A percentile compares a stretch with the other conserved stretches of the same genome.
Evolutionary conservation across 2,329 filamentous ascomycete genomes (phyloP).

Genomic region (Penicillium sp.): DNA sequence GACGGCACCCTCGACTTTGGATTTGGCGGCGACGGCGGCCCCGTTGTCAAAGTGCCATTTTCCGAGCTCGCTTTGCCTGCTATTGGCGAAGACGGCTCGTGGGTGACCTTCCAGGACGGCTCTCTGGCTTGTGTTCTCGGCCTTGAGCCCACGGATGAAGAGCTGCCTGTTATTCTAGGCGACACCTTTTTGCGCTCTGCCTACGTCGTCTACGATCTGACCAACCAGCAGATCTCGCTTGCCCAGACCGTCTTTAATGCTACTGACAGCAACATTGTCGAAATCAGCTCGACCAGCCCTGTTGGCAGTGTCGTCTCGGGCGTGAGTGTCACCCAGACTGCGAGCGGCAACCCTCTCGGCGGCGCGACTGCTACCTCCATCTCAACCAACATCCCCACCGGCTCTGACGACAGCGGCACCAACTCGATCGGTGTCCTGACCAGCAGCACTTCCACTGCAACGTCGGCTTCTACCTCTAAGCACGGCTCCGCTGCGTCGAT

Average conservation of each 20-base stretch:
- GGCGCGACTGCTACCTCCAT: neutral
- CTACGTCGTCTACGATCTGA: conserved; percentile 69
- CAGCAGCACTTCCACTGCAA: neutral
- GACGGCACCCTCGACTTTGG: conserved; percentile 43
- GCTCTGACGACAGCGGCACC: neutral
- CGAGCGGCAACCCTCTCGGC: conserved; percentile 15
- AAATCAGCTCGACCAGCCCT: conserved; percentile 8
- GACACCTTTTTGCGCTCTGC: conserved; percentile 70
- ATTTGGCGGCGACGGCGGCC: conserved; percentile 45
- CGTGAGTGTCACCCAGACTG: conserved; percentile 25
- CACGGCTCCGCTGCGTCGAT: neutral
- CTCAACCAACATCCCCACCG: neutral
- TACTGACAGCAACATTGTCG: conserved; percentile 15
- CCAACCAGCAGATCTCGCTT: conserved; percentile 64
- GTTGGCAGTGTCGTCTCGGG: conserved; percentile 11
- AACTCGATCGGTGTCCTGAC: neutral
- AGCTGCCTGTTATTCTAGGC: conserved; percentile 58
- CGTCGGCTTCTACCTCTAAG: neutral
- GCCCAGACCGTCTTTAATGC: conserved; percentile 61
- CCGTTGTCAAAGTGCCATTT: conserved; percentile 24
- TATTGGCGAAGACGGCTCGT: conserved; percentile 43
- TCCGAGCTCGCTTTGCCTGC: conserved; percentile 59
- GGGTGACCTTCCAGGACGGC: conserved; percentile 27
- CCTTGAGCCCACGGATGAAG: conserved; percentile 51
- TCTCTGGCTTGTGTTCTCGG: conserved; percentile 59